Conservation (phyloP, 352 stramenopile species). For the Phytophthora cryptogea region DNA sequence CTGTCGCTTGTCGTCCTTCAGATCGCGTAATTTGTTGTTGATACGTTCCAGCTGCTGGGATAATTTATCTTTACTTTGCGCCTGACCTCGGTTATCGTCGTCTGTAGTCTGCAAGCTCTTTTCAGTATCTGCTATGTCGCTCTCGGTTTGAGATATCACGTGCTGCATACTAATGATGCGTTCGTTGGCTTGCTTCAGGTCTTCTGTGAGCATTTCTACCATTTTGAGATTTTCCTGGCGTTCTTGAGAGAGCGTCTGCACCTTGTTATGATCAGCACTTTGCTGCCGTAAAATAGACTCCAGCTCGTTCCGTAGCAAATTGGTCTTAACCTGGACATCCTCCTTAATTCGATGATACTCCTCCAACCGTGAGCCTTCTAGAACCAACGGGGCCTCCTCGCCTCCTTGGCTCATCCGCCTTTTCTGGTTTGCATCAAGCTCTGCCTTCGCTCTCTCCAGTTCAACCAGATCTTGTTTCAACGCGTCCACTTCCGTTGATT, state of each 20-base stretch:
- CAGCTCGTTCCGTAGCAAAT: slow-evolving; percentile 65
- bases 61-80: slow-evolving; percentile 64
- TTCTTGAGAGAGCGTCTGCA: slow-evolving; percentile 73
- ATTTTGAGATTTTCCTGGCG: slow-evolving; percentile 73
- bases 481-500: slow-evolving; percentile 83
- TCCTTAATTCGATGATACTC: slow-evolving; percentile 90
- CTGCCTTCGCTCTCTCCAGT: slow-evolving; percentile 56
- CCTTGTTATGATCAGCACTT: slow-evolving; percentile 69
- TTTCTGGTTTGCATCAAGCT: slow-evolving; percentile 56
- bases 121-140: slow-evolving; percentile 57
- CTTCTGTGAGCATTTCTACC: slow-evolving; percentile 62
- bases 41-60: slow-evolving; percentile 70
- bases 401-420: slow-evolving; percentile 38
- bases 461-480: slow-evolving; percentile 76
- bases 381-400: slow-evolving; percentile 52
- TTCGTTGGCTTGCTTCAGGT: slow-evolving; percentile 62
- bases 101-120: slow-evolving; percentile 58
- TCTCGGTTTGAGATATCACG: slow-evolving; percentile 67
- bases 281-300: slow-evolving; percentile 75
- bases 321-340: slow-evolving; percentile 69
- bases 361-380: slow-evolving; percentile 68
- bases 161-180: slow-evolving; percentile 73
- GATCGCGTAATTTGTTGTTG: slow-evolving; percentile 90
- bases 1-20: slow-evolving; percentile 92
- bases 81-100: slow-evolving; percentile 64